Evolutionary conservation across 164 flowering plant genomes (phyloP).

Genomic region (Aristolochia fimbriata): DNA sequence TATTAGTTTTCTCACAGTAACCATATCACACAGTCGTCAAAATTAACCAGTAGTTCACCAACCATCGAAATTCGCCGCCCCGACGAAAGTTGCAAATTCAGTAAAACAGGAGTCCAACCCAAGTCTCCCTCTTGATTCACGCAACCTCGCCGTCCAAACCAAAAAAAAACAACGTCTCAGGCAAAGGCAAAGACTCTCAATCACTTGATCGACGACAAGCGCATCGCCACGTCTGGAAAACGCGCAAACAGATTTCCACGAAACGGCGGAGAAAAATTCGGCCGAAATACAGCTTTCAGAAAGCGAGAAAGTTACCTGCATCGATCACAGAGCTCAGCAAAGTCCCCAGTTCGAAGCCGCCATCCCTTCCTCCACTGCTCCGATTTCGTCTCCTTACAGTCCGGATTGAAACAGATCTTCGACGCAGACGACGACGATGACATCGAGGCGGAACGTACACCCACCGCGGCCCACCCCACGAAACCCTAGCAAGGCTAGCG

Average conservation of each 20-base stretch:
- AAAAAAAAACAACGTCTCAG: not conserved
- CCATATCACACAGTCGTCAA: too few relatives aligned
- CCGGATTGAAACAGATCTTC: constrained; percentile 56
- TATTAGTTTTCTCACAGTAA: too few relatives aligned
- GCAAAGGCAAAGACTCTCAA: not conserved
- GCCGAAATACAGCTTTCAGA: too few relatives aligned
- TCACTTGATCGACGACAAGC: not conserved
- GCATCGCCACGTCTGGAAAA: not conserved
- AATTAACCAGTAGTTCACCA: too few relatives aligned
- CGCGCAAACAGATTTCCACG: not conserved
- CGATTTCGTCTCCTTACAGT: constrained; percentile 45
- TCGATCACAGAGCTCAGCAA: constrained; percentile 72
- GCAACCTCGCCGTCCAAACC: not conserved
- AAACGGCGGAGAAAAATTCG: not conserved
- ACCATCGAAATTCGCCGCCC: too few relatives aligned
- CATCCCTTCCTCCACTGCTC: constrained; percentile 56
- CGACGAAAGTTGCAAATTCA: too few relatives aligned
- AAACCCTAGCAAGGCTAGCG: not conserved
- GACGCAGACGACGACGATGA: constrained; percentile 7
- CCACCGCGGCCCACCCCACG: not conserved
- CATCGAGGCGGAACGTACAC: not conserved
- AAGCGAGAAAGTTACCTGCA: constrained; percentile 48
- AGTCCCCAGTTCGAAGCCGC: constrained; percentile 68
- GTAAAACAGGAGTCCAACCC: too few relatives aligned
- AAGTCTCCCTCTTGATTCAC: not conserved